phyloP scores from a whole-genome alignment of 768 basidiomycete species.

The Trametes cubensis region DNA sequence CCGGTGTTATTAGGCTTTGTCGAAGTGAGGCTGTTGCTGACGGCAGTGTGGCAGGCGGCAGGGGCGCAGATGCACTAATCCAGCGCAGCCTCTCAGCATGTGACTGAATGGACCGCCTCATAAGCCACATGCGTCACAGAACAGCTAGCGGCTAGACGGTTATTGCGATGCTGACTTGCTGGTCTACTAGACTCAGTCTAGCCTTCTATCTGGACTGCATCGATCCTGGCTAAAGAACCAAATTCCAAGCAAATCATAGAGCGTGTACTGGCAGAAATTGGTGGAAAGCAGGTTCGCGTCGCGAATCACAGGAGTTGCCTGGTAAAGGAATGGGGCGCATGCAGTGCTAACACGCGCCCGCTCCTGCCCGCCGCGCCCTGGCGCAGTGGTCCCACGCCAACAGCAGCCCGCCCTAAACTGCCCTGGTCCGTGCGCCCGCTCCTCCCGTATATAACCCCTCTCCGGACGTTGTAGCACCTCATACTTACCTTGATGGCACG shows the following conservation, averaged over 20 bases:
- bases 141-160: no score
- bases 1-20: constrained; percentile 1
- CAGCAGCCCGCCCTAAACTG: constrained; percentile 17
- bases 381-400: neutral
- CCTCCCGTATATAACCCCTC: constrained; percentile 6
- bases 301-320: constrained; percentile 1
- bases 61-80: constrained; percentile 1
- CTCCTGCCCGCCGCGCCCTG: neutral
- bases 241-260: no score
- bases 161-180: no score
- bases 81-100: constrained; percentile 1
- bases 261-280: neutral
- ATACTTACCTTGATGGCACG: constrained; percentile 34
- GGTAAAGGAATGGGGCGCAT: neutral
- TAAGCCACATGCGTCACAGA: neutral
- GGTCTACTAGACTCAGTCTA: neutral
- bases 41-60: no score
- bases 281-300: neutral
- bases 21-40: constrained; percentile 8
- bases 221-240: no score
- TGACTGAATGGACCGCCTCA: neutral
- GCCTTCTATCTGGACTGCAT: no score
- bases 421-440: constrained; percentile 26
- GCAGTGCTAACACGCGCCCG: constrained; percentile 6
- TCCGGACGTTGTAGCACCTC: constrained; percentile 11